These are phyloP conservation scores for Apiospora aurea DNA, from an alignment of 2,329 filamentous ascomycete species.

Conservation along the genomic window DNA sequence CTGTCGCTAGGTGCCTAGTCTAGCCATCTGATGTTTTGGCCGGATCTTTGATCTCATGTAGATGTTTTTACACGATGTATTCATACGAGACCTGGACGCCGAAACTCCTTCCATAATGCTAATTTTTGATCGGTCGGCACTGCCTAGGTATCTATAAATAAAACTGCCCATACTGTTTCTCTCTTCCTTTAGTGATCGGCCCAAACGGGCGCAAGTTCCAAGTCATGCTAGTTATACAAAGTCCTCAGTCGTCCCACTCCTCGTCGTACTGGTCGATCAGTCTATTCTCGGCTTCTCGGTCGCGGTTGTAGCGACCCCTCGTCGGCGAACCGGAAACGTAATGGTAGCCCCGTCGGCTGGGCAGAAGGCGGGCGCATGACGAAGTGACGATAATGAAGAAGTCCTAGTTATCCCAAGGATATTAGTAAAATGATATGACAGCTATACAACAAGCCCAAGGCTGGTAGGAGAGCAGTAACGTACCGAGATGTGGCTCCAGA, in stretches of 20 bases:
- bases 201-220: background rate
- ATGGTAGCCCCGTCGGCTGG: conserved; percentile 71
- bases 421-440: too few relatives aligned
- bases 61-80: background rate
- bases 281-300: conserved; percentile 84
- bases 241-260: conserved; percentile 84
- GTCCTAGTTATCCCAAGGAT: too few relatives aligned
- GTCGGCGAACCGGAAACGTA: conserved; percentile 64
- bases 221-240: background rate
- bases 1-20: background rate
- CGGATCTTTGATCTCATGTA: background rate
- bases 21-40: background rate
- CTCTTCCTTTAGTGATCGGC: background rate
- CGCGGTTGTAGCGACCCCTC: conserved; percentile 47
- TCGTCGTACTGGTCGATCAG: conserved; percentile 96
- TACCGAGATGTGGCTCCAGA: conserved; percentile 85
- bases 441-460: too few relatives aligned
- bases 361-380: conserved; percentile 72
- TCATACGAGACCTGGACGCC: background rate
- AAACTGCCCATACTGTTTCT: background rate
- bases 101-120: background rate
- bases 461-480: conserved; percentile 52
- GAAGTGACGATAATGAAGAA: conserved; percentile 73
- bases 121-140: background rate
- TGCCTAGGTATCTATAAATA: conserved; percentile 16